Conservation (phyloP, 441 rosid species). For the Aquilaria agallochum region DNA sequence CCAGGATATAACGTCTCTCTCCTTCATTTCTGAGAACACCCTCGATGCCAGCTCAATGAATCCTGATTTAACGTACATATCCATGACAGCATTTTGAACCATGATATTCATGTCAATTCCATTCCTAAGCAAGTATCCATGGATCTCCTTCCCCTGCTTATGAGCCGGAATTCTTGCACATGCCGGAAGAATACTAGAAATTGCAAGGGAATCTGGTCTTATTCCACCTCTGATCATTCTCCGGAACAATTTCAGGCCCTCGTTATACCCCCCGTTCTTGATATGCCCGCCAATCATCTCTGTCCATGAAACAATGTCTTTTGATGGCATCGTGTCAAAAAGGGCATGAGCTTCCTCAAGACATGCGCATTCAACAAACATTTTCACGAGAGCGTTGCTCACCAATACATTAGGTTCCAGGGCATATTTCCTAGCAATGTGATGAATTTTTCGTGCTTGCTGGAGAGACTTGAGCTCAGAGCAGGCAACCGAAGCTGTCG, state of each 20-base stretch:
- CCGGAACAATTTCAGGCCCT: slow-evolving; percentile 41
- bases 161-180: slow-evolving; percentile 42
- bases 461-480: slow-evolving; percentile 30
- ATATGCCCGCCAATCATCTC: slow-evolving; percentile 33
- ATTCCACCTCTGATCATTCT: slow-evolving; percentile 32
- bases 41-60: slow-evolving; percentile 28
- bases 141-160: slow-evolving; percentile 43
- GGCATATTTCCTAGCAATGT: slow-evolving; percentile 29
- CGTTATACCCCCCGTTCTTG: slow-evolving; percentile 39
- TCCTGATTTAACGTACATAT: slow-evolving; percentile 50
- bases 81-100: slow-evolving; percentile 40
- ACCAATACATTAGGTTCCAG: slow-evolving; percentile 39
- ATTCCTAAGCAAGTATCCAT: slow-evolving; percentile 41
- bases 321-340: slow-evolving; percentile 33
- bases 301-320: slow-evolving; percentile 46
- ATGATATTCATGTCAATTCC: slow-evolving; percentile 22
- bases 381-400: slow-evolving; percentile 43
- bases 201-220: slow-evolving; percentile 28
- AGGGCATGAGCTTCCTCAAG: slow-evolving; percentile 26
- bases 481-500: slow-evolving; percentile 40
- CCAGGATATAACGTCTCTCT: slow-evolving; percentile 42
- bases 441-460: slow-evolving; percentile 33
- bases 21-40: slow-evolving; percentile 28
- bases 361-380: slow-evolving; percentile 38
- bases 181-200: slow-evolving; percentile 39